Evolutionary conservation across 2,329 filamentous ascomycete species (phyloP), one percentile per base, ranked within the genome.

Genomic region (Calonectria pseudoturangicola): DNA sequence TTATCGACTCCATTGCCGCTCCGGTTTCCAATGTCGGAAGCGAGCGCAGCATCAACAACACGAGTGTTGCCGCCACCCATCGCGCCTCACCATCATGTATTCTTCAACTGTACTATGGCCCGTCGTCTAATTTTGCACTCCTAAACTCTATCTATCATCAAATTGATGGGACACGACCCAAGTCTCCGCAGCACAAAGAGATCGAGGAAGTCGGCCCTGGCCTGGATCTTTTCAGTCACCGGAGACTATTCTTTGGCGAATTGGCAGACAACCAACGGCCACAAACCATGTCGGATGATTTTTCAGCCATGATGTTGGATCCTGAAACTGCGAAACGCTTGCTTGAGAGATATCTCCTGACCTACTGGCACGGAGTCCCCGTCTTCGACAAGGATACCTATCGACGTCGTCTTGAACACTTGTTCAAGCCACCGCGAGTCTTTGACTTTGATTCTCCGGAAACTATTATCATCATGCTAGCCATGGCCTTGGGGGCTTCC

Each of bases 21-120:
- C 30, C 70, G 3, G 62, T 56, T 10, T 74, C 77, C 30, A 74
- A 72, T 6, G 68, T 72, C 63, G 77, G 72, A 27, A 75, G 76
- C 36, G 77, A 80, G 67, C 73, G 77, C 58, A 80, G 77, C 75
- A 78, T 81, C 70, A 84, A 85, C 66, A 84, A 82, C 70, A 79
- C 77, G 66, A 87, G 86, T 69, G 86, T 87, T n/a, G 85, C 86
- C 3, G 86, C 86, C 25, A 87, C 85, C 10, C 86, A 87, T 74
- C 83, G 84, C 76, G 82, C 85, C 30, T 86, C 85, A 2, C 83
- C 86, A 1, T 87, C 85, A 25, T 86, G 85, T 70, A 79, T 83
- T 43, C 81, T 87, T 18, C 85, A 87, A 72, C 79, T 87, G 0
- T 87, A 87, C 75, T 87, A 87, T 77, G 86, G 86, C 0, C 84